Base-by-base conservation (phyloP, 2,329 filamentous ascomycete genomes). In the Venturia nashicola region DNA sequence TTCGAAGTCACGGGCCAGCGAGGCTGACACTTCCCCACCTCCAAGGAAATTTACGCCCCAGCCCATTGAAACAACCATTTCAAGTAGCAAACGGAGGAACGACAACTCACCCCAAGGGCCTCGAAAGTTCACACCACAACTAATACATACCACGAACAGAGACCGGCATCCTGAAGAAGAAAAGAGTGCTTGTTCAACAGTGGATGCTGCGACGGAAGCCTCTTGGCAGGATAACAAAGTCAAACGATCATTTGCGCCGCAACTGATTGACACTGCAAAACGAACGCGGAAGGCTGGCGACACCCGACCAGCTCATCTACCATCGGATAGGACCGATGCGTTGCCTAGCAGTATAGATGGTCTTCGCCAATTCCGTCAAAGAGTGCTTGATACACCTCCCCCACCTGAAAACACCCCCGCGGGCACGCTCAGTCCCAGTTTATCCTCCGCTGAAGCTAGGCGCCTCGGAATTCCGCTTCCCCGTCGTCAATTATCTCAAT, bases 231-330 rank as follows among this genome's bases (percentile, higher is more conserved):
- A 65, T 12, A 57, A 57, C 55, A 40, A 59, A 9, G n/a, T 39
- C 44, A 55, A 59, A 34, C 77, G 80, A 51, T 82, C 75, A 65
- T 96, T 95, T 73, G 82, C 86, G 39, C 91, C 91, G 14, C 87
- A 93, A 70, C 79, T 96, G 64, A 86, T 96, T 66, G 90, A 93
- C 74, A 92, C 89, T 2, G 88, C 88, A 4, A 84, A 86, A 69
- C 82, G 91, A 62, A 85, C 86, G 42, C 84, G 88, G 67, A 85
- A 85, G 70, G 82, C 82, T 18, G 85, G 85, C 23, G 87, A 91
- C 69, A 74, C 80, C 0, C 81, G 80, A 6, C 85, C 86, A 23
- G 83, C 86, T 39, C 83, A 86, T 27, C 80, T 79, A 63, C 84
- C 83, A 12, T 82, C 82, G 65, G 86, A 89, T 75, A 89, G 87